A percentile compares a stretch with the other conserved stretches of the same genome.
These are phyloP conservation scores for Diaporthe velutina DNA, from an alignment of 2,329 filamentous ascomycete genomes.

Conservation along the genomic window DNA sequence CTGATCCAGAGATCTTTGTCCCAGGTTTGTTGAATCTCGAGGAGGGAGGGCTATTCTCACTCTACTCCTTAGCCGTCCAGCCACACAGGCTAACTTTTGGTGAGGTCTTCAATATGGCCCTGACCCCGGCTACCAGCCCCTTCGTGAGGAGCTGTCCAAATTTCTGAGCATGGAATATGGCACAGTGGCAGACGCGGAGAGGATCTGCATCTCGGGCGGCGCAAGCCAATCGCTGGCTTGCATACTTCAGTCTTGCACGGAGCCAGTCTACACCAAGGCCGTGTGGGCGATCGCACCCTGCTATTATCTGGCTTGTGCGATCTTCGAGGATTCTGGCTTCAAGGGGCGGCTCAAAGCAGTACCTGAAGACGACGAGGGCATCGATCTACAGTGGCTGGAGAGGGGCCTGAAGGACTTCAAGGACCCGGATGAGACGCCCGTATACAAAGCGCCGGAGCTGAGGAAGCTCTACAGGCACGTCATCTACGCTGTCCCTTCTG, in stretches of 20 bases:
- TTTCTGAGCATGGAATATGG: slow-evolving; percentile 79
- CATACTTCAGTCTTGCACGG: slow-evolving; percentile 83
- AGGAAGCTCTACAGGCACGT: slow-evolving; percentile 88
- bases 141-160: slow-evolving; percentile 75
- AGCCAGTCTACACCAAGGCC: slow-evolving; percentile 79
- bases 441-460: slow-evolving; percentile 65
- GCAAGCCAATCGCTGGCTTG: slow-evolving; percentile 86
- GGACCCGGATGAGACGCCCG: slow-evolving; percentile 37
- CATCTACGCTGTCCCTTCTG: slow-evolving; percentile 90
- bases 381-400: slow-evolving; percentile 75
- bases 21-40: slow-evolving; percentile 64
- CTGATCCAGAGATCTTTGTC: slow-evolving; percentile 67
- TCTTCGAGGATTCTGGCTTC: slow-evolving; percentile 87
- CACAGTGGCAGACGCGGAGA: slow-evolving; percentile 58
- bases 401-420: slow-evolving; percentile 57
- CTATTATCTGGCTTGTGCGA: slow-evolving; percentile 87
- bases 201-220: slow-evolving; percentile 86
- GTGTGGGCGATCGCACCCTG: slow-evolving; percentile 87
- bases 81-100: not conserved
- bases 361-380: slow-evolving; percentile 82
- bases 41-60: not conserved
- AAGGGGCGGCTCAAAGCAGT: slow-evolving; percentile 74
- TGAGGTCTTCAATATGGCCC: slow-evolving; percentile 74
- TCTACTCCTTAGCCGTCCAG: not conserved
- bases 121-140: slow-evolving; percentile 78